These are phyloP conservation scores for Escallonia rubra DNA, from an alignment of 129 eudicot genomes.

Conservation along the genomic window DNA sequence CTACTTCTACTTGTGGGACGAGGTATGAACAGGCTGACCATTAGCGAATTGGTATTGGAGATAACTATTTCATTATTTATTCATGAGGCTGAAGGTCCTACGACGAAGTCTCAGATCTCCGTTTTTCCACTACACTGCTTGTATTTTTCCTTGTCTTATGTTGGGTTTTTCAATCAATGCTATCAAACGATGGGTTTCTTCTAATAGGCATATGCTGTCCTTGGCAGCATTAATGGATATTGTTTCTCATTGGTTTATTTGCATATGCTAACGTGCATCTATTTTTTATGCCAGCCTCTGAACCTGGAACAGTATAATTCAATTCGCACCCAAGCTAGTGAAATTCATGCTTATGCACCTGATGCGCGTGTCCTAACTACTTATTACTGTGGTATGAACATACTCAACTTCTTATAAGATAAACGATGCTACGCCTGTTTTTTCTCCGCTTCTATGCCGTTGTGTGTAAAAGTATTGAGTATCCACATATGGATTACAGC, in stretches of 20 bases:
- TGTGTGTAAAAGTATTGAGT: no score
- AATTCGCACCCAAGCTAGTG: conserved; percentile 83
- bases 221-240: neutral
- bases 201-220: neutral
- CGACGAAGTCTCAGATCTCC: neutral
- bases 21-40: conserved; percentile 43
- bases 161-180: neutral
- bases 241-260: conserved; percentile 6
- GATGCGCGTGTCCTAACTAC: conserved; percentile 98
- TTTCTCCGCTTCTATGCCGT: no score
- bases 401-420: neutral
- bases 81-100: neutral
- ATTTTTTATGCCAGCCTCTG: conserved; percentile 61
- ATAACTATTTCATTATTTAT: neutral
- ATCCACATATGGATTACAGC: no score
- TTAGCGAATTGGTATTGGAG: no score
- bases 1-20: conserved; percentile 97
- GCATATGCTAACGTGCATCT: conserved; percentile 3
- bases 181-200: neutral
- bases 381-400: conserved; percentile 76
- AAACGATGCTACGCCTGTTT: no score
- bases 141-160: no score
- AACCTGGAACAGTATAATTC: conserved; percentile 79
- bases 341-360: conserved; percentile 86
- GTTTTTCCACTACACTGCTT: neutral